phyloP scores from a whole-genome alignment of 768 basidiomycete species.

The Pulveroboletus sp. region DNA sequence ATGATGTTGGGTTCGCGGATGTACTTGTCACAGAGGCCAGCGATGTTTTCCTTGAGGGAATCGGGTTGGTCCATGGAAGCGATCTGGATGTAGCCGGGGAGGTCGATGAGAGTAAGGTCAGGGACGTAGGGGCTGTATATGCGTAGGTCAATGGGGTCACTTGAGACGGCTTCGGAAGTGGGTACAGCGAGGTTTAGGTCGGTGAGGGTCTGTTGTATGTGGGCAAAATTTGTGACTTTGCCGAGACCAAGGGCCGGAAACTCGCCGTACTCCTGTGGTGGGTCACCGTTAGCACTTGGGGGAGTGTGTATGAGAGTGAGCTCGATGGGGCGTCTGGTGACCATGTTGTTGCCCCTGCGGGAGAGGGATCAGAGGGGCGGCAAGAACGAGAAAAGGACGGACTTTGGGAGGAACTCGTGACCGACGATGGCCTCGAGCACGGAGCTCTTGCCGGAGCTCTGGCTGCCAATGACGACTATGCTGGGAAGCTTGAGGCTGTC shows the following conservation, averaged over 20 bases:
- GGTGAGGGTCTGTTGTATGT: conserved; percentile 87
- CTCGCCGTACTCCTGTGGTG: conserved; percentile 81
- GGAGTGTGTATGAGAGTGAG: conserved; percentile 95
- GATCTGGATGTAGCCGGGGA: conserved; percentile 97
- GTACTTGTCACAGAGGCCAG: conserved; percentile 86
- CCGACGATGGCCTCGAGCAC: conserved; percentile 97
- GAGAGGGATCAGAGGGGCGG: not conserved
- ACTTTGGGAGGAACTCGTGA: conserved; percentile 98
- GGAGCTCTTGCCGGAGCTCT: conserved; percentile 97
- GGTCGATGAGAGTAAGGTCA: conserved; percentile 94
- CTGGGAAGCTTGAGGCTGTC: conserved; percentile 93
- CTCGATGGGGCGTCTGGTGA: conserved; percentile 96
- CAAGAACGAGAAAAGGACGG: conserved; percentile 30
- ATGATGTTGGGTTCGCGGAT: conserved; percentile 99
- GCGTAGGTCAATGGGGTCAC: conserved; percentile 92
- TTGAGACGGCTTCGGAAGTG: conserved; percentile 84
- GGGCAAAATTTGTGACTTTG: conserved; percentile 85
- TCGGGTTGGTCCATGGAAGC: conserved; percentile 95
- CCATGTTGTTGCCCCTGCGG: conserved; percentile 95
- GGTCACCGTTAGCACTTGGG: conserved; percentile 43
- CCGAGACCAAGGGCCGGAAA: conserved; percentile 89
- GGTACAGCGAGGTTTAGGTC: conserved; percentile 96
- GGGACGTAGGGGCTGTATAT: conserved; percentile 96
- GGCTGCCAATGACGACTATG: conserved; percentile 97
- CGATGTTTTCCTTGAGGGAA: conserved; percentile 88